These are phyloP conservation scores for Jatropha curcas DNA, from an alignment of 345 rosid species.

Conservation along the genomic window DNA sequence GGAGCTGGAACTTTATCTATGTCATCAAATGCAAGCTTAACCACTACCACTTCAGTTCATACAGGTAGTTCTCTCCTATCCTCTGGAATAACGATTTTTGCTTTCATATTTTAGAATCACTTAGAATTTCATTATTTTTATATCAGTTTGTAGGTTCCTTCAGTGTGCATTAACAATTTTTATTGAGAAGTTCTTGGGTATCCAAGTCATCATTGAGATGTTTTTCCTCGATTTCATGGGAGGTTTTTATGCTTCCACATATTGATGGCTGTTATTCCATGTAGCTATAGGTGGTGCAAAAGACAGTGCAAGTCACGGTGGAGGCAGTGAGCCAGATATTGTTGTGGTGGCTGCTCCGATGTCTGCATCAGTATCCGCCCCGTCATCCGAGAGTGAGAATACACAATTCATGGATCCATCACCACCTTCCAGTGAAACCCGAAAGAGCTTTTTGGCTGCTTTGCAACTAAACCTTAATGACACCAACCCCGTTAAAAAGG, in stretches of 20 bases:
- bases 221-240: not conserved
- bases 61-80: constrained; percentile 50
- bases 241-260: constrained; percentile 10
- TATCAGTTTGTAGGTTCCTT: constrained; percentile 5
- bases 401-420: constrained; percentile 21
- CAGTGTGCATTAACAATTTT: not conserved
- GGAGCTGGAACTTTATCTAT: constrained; percentile 48
- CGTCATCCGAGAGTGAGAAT: constrained; percentile 37
- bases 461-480: constrained; percentile 34
- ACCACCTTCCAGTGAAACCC: constrained; percentile 31
- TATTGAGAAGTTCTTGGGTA: not conserved
- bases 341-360: constrained; percentile 28
- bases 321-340: constrained; percentile 52
- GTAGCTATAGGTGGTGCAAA: constrained; percentile 35
- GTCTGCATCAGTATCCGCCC: constrained; percentile 16
- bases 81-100: not conserved
- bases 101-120: not conserved
- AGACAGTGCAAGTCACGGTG: constrained; percentile 39
- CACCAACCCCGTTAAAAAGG: constrained; percentile 34
- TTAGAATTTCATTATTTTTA: constrained; percentile 1
- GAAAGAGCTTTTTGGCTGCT: constrained; percentile 29
- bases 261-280: constrained; percentile 4
- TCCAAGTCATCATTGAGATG: not conserved
- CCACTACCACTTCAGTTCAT: constrained; percentile 31
- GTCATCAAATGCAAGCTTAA: constrained; percentile 29